Base-by-base conservation (phyloP, 257 asterid genomes). In the Voacanga thouarsii region DNA sequence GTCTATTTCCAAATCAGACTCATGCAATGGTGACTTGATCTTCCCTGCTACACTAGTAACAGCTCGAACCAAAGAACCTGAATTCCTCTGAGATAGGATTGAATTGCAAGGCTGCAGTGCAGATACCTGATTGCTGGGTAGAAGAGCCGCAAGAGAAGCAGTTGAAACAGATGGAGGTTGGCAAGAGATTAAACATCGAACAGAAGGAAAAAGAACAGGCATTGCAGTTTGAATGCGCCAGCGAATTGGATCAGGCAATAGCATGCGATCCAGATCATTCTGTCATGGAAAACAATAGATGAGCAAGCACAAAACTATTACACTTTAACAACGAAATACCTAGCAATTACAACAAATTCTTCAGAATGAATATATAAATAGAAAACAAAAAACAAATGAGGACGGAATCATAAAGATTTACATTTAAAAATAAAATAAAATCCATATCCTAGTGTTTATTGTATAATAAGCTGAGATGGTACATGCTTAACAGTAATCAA, bases 221-320 rank as follows among this genome's bases (percentile, higher is more conserved):
- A 95, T 87, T 61, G 98, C 96, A 23, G 92, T 90, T 87, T 95
- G 99, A 70, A 95, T 90, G 50, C 98, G 98, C 90, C 92, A 87
- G 76, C 99, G 88, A 60, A 95, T 81, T 49, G 86, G 73, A 71
- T 93, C 96, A 0, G 99, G 98, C 85, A 95, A 78, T 83, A 87
- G 96, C 97, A 95, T 91, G 75, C 86, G 91, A 72, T 95, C 92
- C 88, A 95, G 85, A 39, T 93, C 99, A 75, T 86, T 90, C 99
- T 95, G 96, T 92, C 83, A 73, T 51, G 64, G 66, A 41, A 51
- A 74, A 72, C 60, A 83, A 78, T 50, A 69, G 28, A 24, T 68
- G 30, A 65, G 55, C 23, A 23, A 39, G 28, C 15, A 26, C 24
- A 47, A 50, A 12, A 45, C 7, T 63, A 33, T 39, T 61, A n/a